These are phyloP conservation scores for Nadsonia fulvescens DNA, from an alignment of 805 yeast species.

Conservation along the genomic window DNA sequence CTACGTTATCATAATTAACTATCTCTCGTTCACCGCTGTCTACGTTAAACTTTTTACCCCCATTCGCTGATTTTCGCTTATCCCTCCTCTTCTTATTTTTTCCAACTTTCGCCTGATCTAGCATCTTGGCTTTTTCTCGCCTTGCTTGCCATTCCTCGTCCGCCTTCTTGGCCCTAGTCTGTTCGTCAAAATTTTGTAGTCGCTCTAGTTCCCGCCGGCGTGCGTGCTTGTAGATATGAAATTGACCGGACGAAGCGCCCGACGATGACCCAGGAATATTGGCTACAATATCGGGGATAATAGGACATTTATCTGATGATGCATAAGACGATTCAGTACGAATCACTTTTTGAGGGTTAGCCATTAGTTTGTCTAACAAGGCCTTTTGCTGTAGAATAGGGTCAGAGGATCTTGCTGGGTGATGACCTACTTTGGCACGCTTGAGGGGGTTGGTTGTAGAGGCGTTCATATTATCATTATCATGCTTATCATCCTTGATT, in stretches of 20 bases:
- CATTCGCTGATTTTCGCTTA: conserved; percentile 6
- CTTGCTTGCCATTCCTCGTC: conserved; percentile 12
- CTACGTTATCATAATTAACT: too few species aligned
- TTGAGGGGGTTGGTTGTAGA: too few species aligned
- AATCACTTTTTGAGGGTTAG: conserved; percentile 5
- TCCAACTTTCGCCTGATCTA: conserved; percentile 15
- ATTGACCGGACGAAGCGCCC: conserved; percentile 23
- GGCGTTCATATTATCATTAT: too few species aligned
- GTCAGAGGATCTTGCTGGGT: too few species aligned
- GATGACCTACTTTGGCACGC: too few species aligned
- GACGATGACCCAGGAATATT: conserved; percentile 18
- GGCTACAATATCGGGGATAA: conserved; percentile 15
- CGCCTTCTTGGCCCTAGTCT: conserved; percentile 10
- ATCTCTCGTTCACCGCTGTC: too few species aligned
- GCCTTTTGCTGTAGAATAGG: too few species aligned
- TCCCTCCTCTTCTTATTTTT: conserved; percentile 11
- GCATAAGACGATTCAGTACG: too few species aligned
- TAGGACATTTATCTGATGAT: too few species aligned
- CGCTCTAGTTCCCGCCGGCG: conserved; percentile 17
- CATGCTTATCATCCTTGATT: too few species aligned
- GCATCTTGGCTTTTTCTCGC: conserved; percentile 5
- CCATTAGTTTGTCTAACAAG: conserved; percentile 5
- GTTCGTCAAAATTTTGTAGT: conserved; percentile 11
- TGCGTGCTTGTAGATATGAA: conserved; percentile 19
- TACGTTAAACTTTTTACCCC: not conserved